Evolutionary conservation across 441 rosid genomes (phyloP).

Genomic region (Erodium texanum): DNA sequence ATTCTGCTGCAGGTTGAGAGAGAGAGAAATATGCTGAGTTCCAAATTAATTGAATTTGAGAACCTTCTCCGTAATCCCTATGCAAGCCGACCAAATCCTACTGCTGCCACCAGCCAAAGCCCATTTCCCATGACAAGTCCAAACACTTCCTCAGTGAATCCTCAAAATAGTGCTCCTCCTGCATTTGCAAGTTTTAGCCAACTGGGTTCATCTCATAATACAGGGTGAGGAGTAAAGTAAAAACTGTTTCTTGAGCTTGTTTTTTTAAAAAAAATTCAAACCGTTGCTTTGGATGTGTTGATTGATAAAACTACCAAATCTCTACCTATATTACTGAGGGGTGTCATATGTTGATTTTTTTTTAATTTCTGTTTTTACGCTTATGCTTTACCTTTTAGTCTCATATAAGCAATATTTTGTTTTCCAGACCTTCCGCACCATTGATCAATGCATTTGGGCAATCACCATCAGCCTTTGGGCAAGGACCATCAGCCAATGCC

Average conservation of each 20-base stretch:
- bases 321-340: background rate
- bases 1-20: constrained; percentile 55
- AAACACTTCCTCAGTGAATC: constrained; percentile 28
- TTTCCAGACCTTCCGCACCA: constrained; percentile 28
- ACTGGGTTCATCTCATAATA: constrained; percentile 36
- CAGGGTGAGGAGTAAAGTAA: constrained; percentile 38
- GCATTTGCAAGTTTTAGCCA: constrained; percentile 52
- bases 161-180: constrained; percentile 39
- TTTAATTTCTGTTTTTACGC: background rate
- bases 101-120: constrained; percentile 23
- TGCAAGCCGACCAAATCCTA: constrained; percentile 29
- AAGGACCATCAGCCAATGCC: background rate
- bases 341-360: background rate
- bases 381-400: constrained; percentile 6
- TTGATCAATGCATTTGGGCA: background rate
- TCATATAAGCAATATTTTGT: constrained; percentile 7
- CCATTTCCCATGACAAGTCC: constrained; percentile 26
- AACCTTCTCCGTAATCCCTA: constrained; percentile 55
- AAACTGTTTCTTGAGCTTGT: constrained; percentile 14
- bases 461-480: background rate
- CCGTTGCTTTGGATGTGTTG: too few relatives aligned
- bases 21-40: constrained; percentile 58
- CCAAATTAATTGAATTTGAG: constrained; percentile 62
- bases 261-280: background rate
- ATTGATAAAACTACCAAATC: background rate